These are phyloP conservation scores for Craterostigma plantagineum DNA, from an alignment of 257 asterid genomes.

Conservation along the genomic window DNA sequence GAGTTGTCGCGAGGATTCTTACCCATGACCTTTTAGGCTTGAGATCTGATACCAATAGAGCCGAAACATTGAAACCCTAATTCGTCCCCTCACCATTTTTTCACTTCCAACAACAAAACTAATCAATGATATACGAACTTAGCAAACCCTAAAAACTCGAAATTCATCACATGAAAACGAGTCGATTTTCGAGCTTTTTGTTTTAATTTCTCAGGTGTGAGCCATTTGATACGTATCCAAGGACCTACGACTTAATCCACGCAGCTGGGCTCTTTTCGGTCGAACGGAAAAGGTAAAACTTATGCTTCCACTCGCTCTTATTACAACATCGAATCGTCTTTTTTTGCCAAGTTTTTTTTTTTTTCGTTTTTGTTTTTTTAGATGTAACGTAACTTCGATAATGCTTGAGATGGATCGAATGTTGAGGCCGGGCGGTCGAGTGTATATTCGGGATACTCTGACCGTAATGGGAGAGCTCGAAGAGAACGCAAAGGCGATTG, in stretches of 20 bases:
- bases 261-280: constrained; percentile 52
- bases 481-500: constrained; percentile 50
- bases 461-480: constrained; percentile 56
- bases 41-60: too few relatives aligned
- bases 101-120: too few relatives aligned
- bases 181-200: not conserved
- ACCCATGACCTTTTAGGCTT: too few relatives aligned
- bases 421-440: constrained; percentile 77
- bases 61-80: too few relatives aligned
- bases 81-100: too few relatives aligned
- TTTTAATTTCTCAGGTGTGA: constrained; percentile 62
- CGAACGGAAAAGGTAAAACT: constrained; percentile 57
- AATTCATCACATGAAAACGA: not conserved
- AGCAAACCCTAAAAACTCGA: constrained; percentile 2
- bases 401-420: constrained; percentile 95
- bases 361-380: too few relatives aligned
- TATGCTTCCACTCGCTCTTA: not conserved
- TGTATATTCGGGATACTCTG: constrained; percentile 50
- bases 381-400: constrained; percentile 64
- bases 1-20: too few relatives aligned
- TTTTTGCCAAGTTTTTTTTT: too few relatives aligned
- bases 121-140: too few relatives aligned
- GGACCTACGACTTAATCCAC: constrained; percentile 72
- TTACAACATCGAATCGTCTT: not conserved
- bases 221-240: constrained; percentile 58